A percentile compares a stretch with the other conserved stretches of the same genome.
Conservation (phyloP, 768 basidiomycete genomes). For the Lentinula aciculospora region DNA sequence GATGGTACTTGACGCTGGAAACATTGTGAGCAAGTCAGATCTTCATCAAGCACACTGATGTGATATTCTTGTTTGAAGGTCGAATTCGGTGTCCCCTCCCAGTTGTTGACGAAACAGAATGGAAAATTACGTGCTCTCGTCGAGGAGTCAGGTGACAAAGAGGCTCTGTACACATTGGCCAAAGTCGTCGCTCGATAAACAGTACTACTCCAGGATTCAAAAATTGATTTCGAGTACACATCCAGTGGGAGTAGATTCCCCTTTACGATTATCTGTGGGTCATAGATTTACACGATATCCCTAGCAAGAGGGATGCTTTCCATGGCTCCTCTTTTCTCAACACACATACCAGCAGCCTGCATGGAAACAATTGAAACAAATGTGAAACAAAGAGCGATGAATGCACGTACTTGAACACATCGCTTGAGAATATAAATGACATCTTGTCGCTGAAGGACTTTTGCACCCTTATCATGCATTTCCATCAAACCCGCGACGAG, state of each 20-base stretch:
- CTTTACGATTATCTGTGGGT: not conserved
- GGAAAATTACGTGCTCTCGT: slow-evolving; percentile 1
- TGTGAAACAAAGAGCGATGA: not conserved
- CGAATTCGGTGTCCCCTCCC: not conserved
- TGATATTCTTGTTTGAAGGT: not conserved
- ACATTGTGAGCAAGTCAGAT: slow-evolving; percentile 20
- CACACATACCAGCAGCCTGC: slow-evolving; percentile 59
- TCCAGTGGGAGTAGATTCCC: not conserved
- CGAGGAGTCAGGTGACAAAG: not conserved
- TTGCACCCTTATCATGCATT: slow-evolving; percentile 22
- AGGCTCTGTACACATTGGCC: not conserved
- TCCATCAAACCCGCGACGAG: slow-evolving; percentile 52
- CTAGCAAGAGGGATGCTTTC: slow-evolving; percentile 44
- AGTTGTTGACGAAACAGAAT: not conserved
- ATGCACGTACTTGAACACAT: slow-evolving; percentile 35
- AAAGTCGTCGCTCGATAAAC: not conserved
- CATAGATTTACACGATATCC: slow-evolving; percentile 30
- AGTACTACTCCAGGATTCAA: too few species aligned
- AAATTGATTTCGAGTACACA: too few species aligned
- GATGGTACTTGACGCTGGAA: slow-evolving; percentile 41
- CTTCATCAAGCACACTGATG: not conserved
- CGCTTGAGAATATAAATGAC: slow-evolving; percentile 27
- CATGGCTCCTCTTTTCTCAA: slow-evolving; percentile 50
- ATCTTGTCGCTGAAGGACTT: slow-evolving; percentile 18
- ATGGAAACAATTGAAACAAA: not conserved